phyloP scores from a whole-genome alignment of 176 grass and related monocot species.

The Rhynchospora tenuis region DNA sequence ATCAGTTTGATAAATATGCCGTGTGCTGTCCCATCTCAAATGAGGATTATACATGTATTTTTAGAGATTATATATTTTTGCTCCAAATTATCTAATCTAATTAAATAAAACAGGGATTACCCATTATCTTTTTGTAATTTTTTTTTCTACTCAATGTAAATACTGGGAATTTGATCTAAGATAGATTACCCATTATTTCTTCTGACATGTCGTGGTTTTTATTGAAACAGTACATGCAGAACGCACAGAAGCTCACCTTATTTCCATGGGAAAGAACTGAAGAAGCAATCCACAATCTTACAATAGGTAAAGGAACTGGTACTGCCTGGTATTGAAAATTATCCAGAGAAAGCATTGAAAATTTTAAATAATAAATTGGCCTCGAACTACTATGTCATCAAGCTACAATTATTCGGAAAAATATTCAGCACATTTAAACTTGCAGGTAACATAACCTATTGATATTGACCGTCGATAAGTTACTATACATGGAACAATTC shows the following conservation, averaged over 20 bases:
- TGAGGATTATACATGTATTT: no score
- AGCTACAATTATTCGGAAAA: not conserved
- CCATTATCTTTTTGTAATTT: no score
- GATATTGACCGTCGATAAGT: not conserved
- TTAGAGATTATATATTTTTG: no score
- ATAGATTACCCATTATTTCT: no score
- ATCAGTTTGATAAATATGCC: no score
- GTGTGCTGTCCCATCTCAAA: no score
- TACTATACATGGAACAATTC: not conserved
- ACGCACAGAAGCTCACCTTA: not conserved
- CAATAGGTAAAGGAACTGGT: not conserved
- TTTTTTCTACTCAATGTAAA: no score
- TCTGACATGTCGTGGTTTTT: no score
- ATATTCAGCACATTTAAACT: no score
- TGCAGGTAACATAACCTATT: not conserved
- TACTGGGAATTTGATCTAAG: no score
- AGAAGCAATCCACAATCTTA: not conserved
- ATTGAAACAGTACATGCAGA: not conserved
- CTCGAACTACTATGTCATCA: not conserved
- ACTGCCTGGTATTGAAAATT: not conserved
- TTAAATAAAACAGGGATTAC: no score
- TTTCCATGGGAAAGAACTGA: not conserved
- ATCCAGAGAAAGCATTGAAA: not conserved
- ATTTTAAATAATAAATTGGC: not conserved
- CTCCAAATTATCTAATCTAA: no score